Base-by-base conservation (phyloP, 148 eudicot species). In the Chenopodium suecicum region DNA sequence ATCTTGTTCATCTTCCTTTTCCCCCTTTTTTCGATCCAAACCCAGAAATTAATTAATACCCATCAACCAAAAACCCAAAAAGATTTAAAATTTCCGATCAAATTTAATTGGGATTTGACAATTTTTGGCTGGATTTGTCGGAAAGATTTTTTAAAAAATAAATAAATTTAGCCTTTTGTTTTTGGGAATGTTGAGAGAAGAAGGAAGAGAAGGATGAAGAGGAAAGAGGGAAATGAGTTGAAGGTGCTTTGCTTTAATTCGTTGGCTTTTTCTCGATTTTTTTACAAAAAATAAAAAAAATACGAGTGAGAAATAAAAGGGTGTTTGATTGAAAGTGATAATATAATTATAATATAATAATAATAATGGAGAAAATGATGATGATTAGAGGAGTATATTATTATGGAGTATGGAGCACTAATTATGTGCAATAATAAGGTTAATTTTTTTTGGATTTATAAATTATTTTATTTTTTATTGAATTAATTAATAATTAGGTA, bases 201-300 rank as follows among this genome's bases (percentile, higher is more conserved):
- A 82, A 46, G 67, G 44, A 79, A 34, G 46, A 65, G 27, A 64
- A 44, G 48, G 48, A 54, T 22, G 47, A 4, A 37, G 54, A 62
- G 72, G 75, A 63, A 64, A 78, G 78, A 63, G 71, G 71, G 78
- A 56, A 56, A 4, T 4, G 62, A 17, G 17, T 17, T 17, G 62
- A 44, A 78, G 78, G 68, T 85, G 82, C 82, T 78, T 81, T 81
- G 82, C 86, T 82, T 77, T 84, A 27, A 77, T 73, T 32, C 1
- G 79, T 81, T 81, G 71, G 74, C 76, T 78, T 66, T 81, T 81
- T 78, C 46, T 66, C 32, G 13, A 25, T 46, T 72, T 37, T 67
- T 77, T 32, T 71, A 37, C 58, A 64, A 56, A 60, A 78, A 29
- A 25, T 34, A 34, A 41, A 9, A 70, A 27, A 27, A 20, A 3